Evolutionary conservation across 176 grass and related monocot genomes (phyloP).

Genomic region (Otatea glauca): DNA sequence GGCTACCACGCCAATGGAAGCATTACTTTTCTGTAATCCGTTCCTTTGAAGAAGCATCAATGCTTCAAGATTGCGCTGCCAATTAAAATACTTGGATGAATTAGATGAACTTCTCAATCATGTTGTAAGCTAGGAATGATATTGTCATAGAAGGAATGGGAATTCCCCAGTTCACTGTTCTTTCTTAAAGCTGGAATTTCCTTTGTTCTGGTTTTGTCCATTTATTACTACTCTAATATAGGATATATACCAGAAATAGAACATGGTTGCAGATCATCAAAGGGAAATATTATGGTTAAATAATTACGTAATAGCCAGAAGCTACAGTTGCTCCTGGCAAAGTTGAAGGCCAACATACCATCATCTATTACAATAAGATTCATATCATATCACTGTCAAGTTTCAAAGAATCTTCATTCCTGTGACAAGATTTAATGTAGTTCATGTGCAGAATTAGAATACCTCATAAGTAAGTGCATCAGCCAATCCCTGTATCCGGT

Average conservation of each 20-base stretch:
- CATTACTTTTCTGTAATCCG: slow-evolving; percentile 80
- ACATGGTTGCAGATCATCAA: slow-evolving; percentile 22
- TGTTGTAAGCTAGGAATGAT: slow-evolving; percentile 23
- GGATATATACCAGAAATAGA: not conserved
- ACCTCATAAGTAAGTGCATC: slow-evolving; percentile 96
- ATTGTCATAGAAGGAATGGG: not conserved
- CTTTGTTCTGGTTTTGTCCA: not conserved
- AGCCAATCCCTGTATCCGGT: slow-evolving; percentile 91
- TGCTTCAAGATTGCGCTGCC: slow-evolving; percentile 93
- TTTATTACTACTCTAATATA: slow-evolving; percentile 28
- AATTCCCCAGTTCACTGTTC: not conserved
- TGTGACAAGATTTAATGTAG: slow-evolving; percentile 6
- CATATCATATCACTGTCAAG: not conserved
- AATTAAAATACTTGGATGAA: slow-evolving; percentile 45
- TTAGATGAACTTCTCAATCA: slow-evolving; percentile 6
- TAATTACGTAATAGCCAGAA: slow-evolving; percentile 1
- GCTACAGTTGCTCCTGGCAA: slow-evolving; percentile 6
- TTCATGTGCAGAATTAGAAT: slow-evolving; percentile 38
- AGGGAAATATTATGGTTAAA: not conserved
- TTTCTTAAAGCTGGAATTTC: slow-evolving; percentile 9
- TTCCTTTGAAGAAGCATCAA: slow-evolving; percentile 90
- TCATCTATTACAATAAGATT: slow-evolving; percentile 24
- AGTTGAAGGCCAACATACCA: not conserved
- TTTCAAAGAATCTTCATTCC: slow-evolving; percentile 30
- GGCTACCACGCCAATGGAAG: slow-evolving; percentile 75